Conservation (phyloP, 768 basidiomycete species). For the Naganishia friedmannii region DNA sequence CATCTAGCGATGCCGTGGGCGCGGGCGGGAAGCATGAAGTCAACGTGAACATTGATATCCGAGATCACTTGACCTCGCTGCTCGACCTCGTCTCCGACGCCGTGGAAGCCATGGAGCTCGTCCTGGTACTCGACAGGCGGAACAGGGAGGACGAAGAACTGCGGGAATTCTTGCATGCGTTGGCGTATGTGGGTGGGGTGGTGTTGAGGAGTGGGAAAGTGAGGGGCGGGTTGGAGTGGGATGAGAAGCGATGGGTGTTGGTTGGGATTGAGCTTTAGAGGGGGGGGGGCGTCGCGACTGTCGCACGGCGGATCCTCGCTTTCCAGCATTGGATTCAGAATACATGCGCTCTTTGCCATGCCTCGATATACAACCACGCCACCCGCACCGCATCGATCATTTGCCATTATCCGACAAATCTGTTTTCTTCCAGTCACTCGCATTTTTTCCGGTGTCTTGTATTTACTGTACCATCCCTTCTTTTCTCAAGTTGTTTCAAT, state of each 20-base stretch:
- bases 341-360: neutral
- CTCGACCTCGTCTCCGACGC: constrained; percentile 47
- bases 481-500: neutral
- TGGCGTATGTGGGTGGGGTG: constrained; percentile 49
- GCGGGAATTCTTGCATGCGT: constrained; percentile 43
- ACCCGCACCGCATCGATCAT: neutral
- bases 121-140: constrained; percentile 43
- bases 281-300: too few relatives aligned
- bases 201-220: constrained; percentile 40
- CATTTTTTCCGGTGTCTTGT: neutral
- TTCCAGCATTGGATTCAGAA: too few relatives aligned
- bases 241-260: constrained; percentile 48
- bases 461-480: neutral
- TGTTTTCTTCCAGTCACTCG: neutral
- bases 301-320: too few relatives aligned
- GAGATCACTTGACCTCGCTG: constrained; percentile 46
- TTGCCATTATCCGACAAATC: neutral
- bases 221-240: constrained; percentile 46
- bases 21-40: neutral
- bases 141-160: constrained; percentile 43
- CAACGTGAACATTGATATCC: constrained; percentile 39
- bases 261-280: constrained; percentile 47
- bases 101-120: constrained; percentile 40
- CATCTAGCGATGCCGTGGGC: neutral
- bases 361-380: neutral